Evolutionary conservation across 805 yeast genomes (phyloP), one percentile per base, ranked within the genome.

Genomic region (Saccharomycopsis synnaedendra): DNA sequence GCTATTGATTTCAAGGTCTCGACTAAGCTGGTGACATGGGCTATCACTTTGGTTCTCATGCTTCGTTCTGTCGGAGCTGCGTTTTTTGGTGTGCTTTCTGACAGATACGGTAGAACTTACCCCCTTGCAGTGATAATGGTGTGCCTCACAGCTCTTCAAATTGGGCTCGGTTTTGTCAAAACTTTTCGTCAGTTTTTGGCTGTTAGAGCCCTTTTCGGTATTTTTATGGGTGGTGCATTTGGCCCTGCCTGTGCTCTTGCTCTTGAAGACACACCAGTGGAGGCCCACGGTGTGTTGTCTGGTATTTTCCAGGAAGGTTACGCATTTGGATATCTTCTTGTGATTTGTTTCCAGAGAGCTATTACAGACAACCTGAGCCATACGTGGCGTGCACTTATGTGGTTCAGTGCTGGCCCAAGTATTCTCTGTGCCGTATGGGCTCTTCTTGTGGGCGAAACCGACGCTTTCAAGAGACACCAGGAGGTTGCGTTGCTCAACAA

Each of bases 391-490:
- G 72, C 85, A 1, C 64, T 80, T 40, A 81, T 78, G 62, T 82
- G 88, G 87, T 81, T 83, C 57, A 71, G 78, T 31, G 74, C 86
- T 8, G 80, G 80, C 37, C 75, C 80, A 8, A 81, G 86, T 1
- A 70, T 75, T 8, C 57, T 81, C 19, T 66, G 82, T 43, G 71
- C 80, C 38, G 49, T 66, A 29, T 80, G 82, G 80, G 72, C 88
- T 62, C 54, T 68, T 51, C 61, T 65, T 39, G 66, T 74, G 43
- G 85, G 85, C 2, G 88, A 82, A 62, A 75, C 85, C 5, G 75
- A 73, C 40, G 66, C 72, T n/a, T 80, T 70, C 58, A 52, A 65
- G 6, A 66, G 62, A 43, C 64, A 63, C 45, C 58, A 63, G 45
- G 54, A 53, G 41, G 52, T 47, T 32, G 38, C 46, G 43, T 48